These are phyloP conservation scores for Blastobotrys terrestris DNA, from an alignment of 805 yeast species.

Conservation along the genomic window DNA sequence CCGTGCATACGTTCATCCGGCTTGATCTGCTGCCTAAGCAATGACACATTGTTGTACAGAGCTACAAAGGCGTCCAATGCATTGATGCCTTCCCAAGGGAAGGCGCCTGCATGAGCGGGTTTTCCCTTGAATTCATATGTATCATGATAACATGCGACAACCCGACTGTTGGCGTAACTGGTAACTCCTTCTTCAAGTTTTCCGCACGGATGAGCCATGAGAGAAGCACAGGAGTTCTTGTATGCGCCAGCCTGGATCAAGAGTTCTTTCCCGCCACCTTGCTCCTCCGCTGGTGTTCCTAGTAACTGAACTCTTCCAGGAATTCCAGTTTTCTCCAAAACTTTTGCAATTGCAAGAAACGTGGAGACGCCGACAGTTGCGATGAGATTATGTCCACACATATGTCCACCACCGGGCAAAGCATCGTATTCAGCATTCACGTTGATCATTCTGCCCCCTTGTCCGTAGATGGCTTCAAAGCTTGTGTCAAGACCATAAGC, in stretches of 20 bases:
- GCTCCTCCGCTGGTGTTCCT: conserved; percentile 31
- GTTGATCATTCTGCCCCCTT: conserved; percentile 19
- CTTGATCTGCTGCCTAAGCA: conserved; percentile 27
- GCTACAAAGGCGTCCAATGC: conserved; percentile 29
- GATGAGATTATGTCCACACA: conserved; percentile 30
- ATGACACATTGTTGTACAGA: conserved; percentile 24
- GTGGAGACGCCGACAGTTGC: conserved; percentile 24
- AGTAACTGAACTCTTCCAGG: conserved; percentile 28
- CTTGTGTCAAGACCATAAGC: conserved; percentile 26
- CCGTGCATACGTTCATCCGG: conserved; percentile 27
- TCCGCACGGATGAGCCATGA: conserved; percentile 25
- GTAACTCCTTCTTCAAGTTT: conserved; percentile 1
- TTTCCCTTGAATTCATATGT: conserved; percentile 24
- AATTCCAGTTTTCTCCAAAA: conserved; percentile 21
- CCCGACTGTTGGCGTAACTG: background rate
- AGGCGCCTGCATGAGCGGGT: conserved; percentile 29
- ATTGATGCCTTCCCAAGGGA: conserved; percentile 29
- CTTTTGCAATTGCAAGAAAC: conserved; percentile 19
- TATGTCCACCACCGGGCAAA: conserved; percentile 27
- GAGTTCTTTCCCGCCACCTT: conserved; percentile 27
- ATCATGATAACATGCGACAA: background rate
- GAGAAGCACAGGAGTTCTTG: conserved; percentile 22
- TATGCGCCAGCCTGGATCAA: conserved; percentile 27
- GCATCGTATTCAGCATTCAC: conserved; percentile 30
- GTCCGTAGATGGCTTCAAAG: conserved; percentile 16